Conservation (phyloP, 495 filamentous ascomycete species). For the Aspergillus conjunctus region DNA sequence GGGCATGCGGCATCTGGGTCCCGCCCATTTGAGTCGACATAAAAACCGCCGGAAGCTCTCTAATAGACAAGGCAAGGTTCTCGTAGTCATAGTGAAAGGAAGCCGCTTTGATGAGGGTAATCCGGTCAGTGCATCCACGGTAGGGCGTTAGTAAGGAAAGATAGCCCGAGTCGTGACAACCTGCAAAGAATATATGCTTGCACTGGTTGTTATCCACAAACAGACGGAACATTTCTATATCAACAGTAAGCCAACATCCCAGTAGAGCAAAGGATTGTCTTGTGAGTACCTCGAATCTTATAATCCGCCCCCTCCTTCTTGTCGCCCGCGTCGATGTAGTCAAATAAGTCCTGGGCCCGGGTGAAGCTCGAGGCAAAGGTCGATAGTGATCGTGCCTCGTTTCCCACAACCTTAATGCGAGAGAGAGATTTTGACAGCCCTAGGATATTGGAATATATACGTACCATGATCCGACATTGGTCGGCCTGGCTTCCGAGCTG, state of each 20-base stretch:
- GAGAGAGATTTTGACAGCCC: constrained; percentile 54
- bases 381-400: constrained; percentile 55
- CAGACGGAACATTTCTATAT: constrained; percentile 58
- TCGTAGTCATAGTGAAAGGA: constrained; percentile 42
- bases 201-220: constrained; percentile 63
- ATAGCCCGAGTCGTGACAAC: constrained; percentile 65
- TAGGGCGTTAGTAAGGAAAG: constrained; percentile 57
- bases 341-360: constrained; percentile 58
- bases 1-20: constrained; percentile 17
- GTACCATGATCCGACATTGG: constrained; percentile 60
- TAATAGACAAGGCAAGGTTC: constrained; percentile 39
- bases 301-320: constrained; percentile 62
- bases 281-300: constrained; percentile 56
- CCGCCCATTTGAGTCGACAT: constrained; percentile 35
- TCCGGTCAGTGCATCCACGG: constrained; percentile 43
- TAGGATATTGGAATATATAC: constrained; percentile 60
- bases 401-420: constrained; percentile 48
- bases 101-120: constrained; percentile 55
- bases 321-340: constrained; percentile 63
- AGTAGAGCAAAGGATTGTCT: neutral
- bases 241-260: neutral
- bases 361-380: constrained; percentile 62
- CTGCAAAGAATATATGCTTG: constrained; percentile 67
- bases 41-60: constrained; percentile 49
- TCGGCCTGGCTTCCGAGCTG: constrained; percentile 52